Conservation (phyloP, 116 monocot species). For the Posidonia oceanica region DNA sequence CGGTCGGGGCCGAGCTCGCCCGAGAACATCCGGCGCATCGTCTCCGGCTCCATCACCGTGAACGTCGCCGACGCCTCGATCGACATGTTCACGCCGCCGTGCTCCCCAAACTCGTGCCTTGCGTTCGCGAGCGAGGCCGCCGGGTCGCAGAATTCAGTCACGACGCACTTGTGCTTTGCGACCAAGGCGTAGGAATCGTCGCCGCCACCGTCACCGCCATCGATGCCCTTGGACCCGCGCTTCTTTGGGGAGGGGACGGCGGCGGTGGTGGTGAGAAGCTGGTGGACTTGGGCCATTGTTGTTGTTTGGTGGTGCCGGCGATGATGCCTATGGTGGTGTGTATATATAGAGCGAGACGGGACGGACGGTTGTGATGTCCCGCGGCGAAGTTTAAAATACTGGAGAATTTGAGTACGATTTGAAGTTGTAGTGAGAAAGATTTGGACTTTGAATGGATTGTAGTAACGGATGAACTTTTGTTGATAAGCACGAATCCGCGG, state of each 20-base stretch:
- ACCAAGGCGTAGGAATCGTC: background rate
- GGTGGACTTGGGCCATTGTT: background rate
- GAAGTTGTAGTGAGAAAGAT: no score
- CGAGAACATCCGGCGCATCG: conserved; percentile 74
- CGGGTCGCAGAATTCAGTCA: conserved; percentile 53
- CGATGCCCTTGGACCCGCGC: background rate
- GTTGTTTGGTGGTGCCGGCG: no score
- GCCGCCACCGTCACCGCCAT: background rate
- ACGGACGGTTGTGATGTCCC: no score
- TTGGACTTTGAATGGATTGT: no score
- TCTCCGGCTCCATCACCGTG: conserved; percentile 98
- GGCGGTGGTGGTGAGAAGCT: background rate
- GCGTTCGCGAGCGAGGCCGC: conserved; percentile 58
- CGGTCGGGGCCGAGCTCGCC: conserved; percentile 93
- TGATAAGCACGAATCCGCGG: no score
- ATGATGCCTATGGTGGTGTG: no score
- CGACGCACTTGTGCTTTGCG: background rate
- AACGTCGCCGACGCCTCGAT: conserved; percentile 98
- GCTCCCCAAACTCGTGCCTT: conserved; percentile 96
- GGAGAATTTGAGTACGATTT: no score
- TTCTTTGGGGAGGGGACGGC: background rate
- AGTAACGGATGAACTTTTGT: no score
- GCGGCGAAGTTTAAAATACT: no score
- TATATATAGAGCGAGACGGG: no score
- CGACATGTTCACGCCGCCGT: conserved; percentile 99